phyloP scores from a whole-genome alignment of 1,284 basidiomycete genomes.

The Wolfiporia cocos region DNA sequence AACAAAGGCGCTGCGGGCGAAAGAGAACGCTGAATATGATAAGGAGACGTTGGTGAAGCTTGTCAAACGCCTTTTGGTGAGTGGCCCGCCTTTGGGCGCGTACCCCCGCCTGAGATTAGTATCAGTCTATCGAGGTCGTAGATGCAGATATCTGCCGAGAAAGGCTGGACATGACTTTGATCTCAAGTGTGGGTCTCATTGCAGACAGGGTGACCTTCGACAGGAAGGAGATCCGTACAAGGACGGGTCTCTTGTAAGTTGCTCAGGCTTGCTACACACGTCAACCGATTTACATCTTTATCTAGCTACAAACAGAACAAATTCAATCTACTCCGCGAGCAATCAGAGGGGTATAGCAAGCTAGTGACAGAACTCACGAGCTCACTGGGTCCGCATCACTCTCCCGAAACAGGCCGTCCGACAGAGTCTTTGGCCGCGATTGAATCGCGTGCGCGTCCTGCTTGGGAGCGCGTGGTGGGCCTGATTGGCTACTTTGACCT shows the following conservation, averaged over 20 bases:
- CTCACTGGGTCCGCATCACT: conserved; percentile 71
- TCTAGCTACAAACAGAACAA: conserved; percentile 95
- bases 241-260: conserved; percentile 76
- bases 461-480: conserved; percentile 85
- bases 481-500: conserved; percentile 95
- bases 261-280: background rate
- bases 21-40: conserved; percentile 51
- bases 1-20: conserved; percentile 37
- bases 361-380: conserved; percentile 82
- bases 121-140: conserved; percentile 48
- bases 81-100: conserved; percentile 21
- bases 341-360: conserved; percentile 96
- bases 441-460: conserved; percentile 60
- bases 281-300: conserved; percentile 2
- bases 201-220: conserved; percentile 54
- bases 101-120: background rate
- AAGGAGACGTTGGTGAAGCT: conserved; percentile 53
- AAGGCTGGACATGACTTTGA: conserved; percentile 58
- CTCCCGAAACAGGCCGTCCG: conserved; percentile 51
- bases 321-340: conserved; percentile 95
- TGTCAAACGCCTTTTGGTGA: conserved; percentile 61
- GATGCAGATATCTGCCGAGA: conserved; percentile 59
- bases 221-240: conserved; percentile 71
- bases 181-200: conserved; percentile 59
- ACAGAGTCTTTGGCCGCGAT: conserved; percentile 51